A percentile compares a stretch with the other conserved stretches of the same genome.
Evolutionary conservation across 2,329 filamentous ascomycete species (phyloP).

Genomic region (Venturia aucupariae): DNA sequence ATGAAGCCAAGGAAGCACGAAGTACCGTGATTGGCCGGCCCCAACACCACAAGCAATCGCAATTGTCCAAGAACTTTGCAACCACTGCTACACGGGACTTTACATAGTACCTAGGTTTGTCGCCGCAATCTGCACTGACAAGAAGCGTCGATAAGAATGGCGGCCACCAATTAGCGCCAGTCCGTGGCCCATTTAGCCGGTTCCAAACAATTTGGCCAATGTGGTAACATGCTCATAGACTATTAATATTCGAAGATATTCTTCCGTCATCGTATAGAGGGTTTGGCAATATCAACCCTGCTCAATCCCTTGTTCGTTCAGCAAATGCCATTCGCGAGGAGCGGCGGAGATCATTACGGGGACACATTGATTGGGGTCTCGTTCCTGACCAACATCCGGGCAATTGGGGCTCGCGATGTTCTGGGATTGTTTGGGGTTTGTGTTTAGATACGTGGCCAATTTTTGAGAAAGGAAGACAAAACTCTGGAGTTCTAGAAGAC

Average conservation of each 20-base stretch:
- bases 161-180: neutral
- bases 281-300: neutral
- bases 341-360: neutral
- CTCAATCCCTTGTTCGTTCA: neutral
- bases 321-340: neutral
- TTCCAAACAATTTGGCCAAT: neutral
- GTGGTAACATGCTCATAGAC: neutral
- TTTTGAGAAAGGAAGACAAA: neutral
- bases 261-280: neutral
- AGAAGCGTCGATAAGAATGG: neutral
- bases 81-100: neutral
- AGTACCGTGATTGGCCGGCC: neutral
- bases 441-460: neutral
- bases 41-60: neutral
- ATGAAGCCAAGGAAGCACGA: neutral
- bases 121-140: neutral
- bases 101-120: too few species aligned
- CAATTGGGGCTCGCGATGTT: neutral
- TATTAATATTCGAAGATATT: neutral
- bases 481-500: neutral
- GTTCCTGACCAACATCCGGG: neutral
- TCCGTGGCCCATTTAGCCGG: neutral
- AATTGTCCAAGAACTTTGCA: neutral
- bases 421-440: neutral
- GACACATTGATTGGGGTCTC: neutral